These are phyloP conservation scores for Solanum tacnaense DNA, from an alignment of 257 asterid genomes.

Conservation along the genomic window DNA sequence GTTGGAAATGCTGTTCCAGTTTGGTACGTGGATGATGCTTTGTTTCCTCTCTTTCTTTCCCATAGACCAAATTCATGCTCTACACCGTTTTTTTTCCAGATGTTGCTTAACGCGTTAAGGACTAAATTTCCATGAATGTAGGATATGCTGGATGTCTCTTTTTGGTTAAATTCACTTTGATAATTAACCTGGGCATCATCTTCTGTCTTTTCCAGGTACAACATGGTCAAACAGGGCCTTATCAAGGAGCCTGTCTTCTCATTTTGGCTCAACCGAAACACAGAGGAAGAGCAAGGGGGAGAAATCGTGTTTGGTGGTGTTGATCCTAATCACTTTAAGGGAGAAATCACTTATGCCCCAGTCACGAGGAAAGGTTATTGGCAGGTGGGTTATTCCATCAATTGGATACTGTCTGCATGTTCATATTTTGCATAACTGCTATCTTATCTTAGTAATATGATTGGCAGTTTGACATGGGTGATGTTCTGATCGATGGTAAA, in stretches of 20 bases:
- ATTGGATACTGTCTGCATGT: background rate
- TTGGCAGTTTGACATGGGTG: conserved; percentile 90
- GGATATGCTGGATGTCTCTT: background rate
- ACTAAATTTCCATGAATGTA: background rate
- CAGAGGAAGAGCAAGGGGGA: conserved; percentile 74
- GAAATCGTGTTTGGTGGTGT: conserved; percentile 91
- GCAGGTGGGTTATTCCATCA: conserved; percentile 56
- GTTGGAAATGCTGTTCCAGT: conserved; percentile 63
- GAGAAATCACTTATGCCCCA: conserved; percentile 76
- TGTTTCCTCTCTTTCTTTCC: conserved; percentile 7
- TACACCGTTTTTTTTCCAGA: background rate
- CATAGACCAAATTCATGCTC: background rate
- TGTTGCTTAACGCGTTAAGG: background rate
- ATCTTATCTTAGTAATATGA: conserved; percentile 1
- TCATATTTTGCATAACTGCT: background rate
- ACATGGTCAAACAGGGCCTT: conserved; percentile 90
- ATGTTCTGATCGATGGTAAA: conserved; percentile 72
- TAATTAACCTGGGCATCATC: background rate
- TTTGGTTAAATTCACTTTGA: background rate
- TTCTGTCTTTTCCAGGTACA: conserved; percentile 44
- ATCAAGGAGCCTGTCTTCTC: conserved; percentile 82
- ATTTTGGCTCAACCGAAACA: conserved; percentile 88
- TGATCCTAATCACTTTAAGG: conserved; percentile 81
- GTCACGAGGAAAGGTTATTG: conserved; percentile 86
- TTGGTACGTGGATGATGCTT: conserved; percentile 33